Conservation (phyloP, 225 moss, liverwort and hornwort species). For the Pseudoscleropodium purum region DNA sequence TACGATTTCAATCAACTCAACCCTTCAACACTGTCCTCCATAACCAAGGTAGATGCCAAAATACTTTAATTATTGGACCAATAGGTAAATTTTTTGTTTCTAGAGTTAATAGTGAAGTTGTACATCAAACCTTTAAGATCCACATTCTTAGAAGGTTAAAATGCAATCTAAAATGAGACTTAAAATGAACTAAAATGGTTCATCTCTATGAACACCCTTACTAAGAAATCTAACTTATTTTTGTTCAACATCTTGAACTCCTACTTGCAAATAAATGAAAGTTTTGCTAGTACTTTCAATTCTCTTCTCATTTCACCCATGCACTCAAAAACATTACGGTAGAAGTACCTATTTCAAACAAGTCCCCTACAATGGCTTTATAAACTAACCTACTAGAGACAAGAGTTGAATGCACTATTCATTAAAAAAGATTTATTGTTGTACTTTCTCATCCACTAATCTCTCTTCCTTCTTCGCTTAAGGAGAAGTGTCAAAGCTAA, state of each 20-base stretch:
- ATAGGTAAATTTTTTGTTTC: not conserved
- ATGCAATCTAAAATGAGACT: not conserved
- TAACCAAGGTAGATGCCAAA: not conserved
- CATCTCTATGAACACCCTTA: not conserved
- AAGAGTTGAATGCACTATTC: too few species aligned
- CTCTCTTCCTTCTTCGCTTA: too few species aligned
- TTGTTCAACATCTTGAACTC: not conserved
- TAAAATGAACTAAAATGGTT: not conserved
- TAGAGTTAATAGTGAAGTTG: not conserved
- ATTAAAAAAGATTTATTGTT: too few species aligned
- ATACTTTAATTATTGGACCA: not conserved
- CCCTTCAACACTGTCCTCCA: fast-evolving
- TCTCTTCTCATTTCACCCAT: not conserved
- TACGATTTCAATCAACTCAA: not conserved
- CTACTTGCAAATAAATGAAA: not conserved
- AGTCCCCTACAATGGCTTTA: too few species aligned
- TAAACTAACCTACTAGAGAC: too few species aligned
- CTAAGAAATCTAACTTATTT: not conserved
- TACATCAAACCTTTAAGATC: not conserved
- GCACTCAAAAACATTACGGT: too few species aligned
- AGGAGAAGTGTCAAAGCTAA: too few species aligned
- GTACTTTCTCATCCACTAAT: too few species aligned
- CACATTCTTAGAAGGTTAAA: not conserved
- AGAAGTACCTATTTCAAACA: too few species aligned
- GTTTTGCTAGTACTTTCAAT: not conserved